Conservation (phyloP, 148 eudicot genomes). For the Nyssa sinensis region DNA sequence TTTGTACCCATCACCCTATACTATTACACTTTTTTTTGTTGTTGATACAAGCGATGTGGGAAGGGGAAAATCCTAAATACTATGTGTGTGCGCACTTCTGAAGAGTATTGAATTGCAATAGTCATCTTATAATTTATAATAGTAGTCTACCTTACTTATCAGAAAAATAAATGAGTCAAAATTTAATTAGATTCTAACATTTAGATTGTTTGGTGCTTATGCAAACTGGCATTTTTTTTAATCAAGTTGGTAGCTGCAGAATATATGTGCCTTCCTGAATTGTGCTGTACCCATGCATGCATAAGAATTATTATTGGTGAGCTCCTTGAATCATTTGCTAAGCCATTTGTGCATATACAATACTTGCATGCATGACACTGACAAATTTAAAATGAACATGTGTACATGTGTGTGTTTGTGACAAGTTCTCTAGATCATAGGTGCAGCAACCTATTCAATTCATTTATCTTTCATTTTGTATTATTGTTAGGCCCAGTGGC, state of each 20-base stretch:
- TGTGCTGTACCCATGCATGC: not conserved
- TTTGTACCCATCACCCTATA: too few relatives aligned
- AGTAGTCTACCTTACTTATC: too few relatives aligned
- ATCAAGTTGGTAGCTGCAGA: not conserved
- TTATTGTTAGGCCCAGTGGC: slow-evolving; percentile 39
- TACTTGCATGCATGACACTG: not conserved
- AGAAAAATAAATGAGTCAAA: too few relatives aligned
- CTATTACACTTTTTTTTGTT: too few relatives aligned
- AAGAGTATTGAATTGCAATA: too few relatives aligned
- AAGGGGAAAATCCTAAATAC: too few relatives aligned
- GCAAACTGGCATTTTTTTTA: not conserved
- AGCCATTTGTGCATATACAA: too few relatives aligned
- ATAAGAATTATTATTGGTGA: not conserved
- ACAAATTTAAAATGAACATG: not conserved
- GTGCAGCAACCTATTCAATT: too few relatives aligned
- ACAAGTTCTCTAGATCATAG: not conserved
- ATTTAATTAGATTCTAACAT: too few relatives aligned
- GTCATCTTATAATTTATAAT: too few relatives aligned
- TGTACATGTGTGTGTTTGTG: not conserved
- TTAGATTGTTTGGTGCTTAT: not conserved
- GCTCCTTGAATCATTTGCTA: not conserved
- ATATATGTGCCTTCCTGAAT: not conserved
- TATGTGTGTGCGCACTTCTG: too few relatives aligned
- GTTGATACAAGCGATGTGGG: too few relatives aligned
- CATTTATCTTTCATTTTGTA: slow-evolving; percentile 6